phyloP scores from a whole-genome alignment of 805 yeast genomes.

The Candida suzukii region DNA sequence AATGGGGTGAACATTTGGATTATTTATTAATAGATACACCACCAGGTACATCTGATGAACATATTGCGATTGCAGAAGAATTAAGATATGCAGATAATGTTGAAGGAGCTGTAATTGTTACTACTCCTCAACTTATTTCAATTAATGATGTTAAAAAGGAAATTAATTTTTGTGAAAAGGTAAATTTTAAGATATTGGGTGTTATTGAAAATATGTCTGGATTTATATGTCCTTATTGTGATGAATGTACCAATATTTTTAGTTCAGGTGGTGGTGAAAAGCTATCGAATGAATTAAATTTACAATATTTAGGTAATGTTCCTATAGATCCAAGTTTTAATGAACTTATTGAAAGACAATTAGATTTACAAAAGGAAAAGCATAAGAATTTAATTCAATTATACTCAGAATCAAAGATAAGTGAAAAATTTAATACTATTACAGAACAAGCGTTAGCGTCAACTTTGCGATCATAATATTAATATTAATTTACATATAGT shows the following conservation, averaged over 20 bases:
- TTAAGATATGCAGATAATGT: slow-evolving; percentile 57
- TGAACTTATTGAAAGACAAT: slow-evolving; percentile 73
- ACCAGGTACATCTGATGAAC: slow-evolving; percentile 98
- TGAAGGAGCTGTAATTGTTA: slow-evolving; percentile 91
- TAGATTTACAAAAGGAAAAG: slow-evolving; percentile 50
- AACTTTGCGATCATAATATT: background rate
- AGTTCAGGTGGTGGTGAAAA: slow-evolving; percentile 86
- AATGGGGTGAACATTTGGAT: slow-evolving; percentile 72
- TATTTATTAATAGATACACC: slow-evolving; percentile 92
- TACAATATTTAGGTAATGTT: slow-evolving; percentile 75
- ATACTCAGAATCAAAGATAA: slow-evolving; percentile 30
- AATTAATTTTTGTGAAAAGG: slow-evolving; percentile 85
- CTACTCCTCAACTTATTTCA: slow-evolving; percentile 93
- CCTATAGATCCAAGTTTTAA: slow-evolving; percentile 94
- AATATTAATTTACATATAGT: background rate
- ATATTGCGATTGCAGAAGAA: slow-evolving; percentile 93
- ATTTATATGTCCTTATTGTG: slow-evolving; percentile 88
- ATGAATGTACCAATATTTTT: slow-evolving; percentile 87
- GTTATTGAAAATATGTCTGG: slow-evolving; percentile 96
- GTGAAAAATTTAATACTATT: slow-evolving; percentile 40
- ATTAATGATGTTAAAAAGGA: slow-evolving; percentile 93
- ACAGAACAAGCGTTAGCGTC: slow-evolving; percentile 13
- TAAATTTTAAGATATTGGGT: slow-evolving; percentile 73
- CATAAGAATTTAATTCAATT: slow-evolving; percentile 26
- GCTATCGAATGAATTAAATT: slow-evolving; percentile 52